Conservation (phyloP, 257 asterid species). For the Salvia miltiorrhiza region DNA sequence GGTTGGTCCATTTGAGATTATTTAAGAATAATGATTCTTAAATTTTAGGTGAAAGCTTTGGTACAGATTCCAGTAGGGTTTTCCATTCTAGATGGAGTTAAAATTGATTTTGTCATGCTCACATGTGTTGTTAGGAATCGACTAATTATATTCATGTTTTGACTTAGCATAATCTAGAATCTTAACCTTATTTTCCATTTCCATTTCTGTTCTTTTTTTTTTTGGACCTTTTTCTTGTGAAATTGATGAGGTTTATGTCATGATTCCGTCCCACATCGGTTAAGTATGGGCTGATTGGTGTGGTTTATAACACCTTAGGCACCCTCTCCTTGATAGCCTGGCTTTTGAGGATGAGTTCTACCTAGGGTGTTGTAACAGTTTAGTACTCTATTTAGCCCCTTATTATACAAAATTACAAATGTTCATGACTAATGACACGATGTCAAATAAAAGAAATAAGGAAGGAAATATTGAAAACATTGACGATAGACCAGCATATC, state of each 20-base stretch:
- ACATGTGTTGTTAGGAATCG: background rate
- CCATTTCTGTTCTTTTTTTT: background rate
- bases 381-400: background rate
- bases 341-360: no score
- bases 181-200: constrained; percentile 2
- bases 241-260: background rate
- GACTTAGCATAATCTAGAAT: background rate
- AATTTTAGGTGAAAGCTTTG: constrained; percentile 5
- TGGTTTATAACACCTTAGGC: no score
- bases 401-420: no score
- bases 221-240: background rate
- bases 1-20: background rate
- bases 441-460: background rate
- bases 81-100: background rate
- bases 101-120: background rate
- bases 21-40: background rate
- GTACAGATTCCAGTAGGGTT: background rate
- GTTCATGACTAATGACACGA: background rate
- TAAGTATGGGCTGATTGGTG: no score
- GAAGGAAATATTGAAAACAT: background rate
- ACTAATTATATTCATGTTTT: background rate
- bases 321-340: no score
- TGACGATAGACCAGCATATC: background rate
- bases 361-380: no score
- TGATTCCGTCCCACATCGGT: no score